Base-by-base conservation (phyloP, 495 filamentous ascomycete species). In the Filosporella fistucella region DNA sequence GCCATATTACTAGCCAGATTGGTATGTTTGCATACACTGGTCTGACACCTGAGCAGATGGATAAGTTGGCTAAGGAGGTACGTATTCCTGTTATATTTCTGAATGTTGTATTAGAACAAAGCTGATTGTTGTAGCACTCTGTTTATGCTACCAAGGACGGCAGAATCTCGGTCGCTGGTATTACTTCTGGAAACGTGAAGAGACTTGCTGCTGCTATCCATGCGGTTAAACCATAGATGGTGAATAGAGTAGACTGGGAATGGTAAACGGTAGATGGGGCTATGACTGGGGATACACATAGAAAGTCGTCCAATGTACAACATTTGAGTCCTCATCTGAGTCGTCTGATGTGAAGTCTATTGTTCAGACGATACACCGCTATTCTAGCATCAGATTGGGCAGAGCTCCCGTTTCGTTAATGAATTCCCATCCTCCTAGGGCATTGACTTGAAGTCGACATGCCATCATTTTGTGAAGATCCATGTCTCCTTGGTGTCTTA, bases 21-120 rank as follows among this genome's bases (percentile, higher is more conserved):
- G 93, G 93, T 70, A 98, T 98, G 93, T 98, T 98, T 62, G 91
- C 91, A 57, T 98, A 93, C 75, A 98, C 93, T 25, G 93, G 93
- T 40, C 71, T 98, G 63, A 91, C 78, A 57, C 81, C 91, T 52
- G 85, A 93, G 71, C 85, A 96, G 74, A 95, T 97, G 87, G 86
- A 91, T 20, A 72, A 70, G 63, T 75, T 98, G 49, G 89, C 93
- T 49, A 90, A 95, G 74, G 89, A 96, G 72, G 82, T 84, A 65
- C 60, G 74, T 60, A n/a, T n/a, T n/a, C n/a, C n/a, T n/a, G n/a
- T n/a, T n/a, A n/a, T n/a, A n/a, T n/a, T n/a, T n/a, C n/a, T 48
- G 20, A 30, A n/a, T 29, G 11, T 6, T 13, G 8, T 30, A 8
- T 30, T 30, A 8, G 28, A 30, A 30, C 28, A 30, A 30, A 30